Base-by-base conservation (phyloP, 2,329 filamentous ascomycete species). In the Cladophialophora psammophila region DNA sequence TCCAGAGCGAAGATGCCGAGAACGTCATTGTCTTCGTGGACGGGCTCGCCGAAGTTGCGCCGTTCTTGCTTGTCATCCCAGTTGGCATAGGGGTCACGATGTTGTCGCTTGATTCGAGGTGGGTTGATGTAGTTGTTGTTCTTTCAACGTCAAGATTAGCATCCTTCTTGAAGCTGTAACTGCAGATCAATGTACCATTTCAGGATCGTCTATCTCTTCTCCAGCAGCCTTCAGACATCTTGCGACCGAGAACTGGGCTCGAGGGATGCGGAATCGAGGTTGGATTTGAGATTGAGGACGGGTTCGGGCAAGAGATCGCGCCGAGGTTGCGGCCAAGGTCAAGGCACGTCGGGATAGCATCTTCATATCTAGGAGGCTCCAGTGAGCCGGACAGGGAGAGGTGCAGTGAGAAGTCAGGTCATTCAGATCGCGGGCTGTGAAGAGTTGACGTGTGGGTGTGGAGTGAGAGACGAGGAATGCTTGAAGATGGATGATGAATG, bases 11-110 rank as follows among this genome's bases (percentile, higher is more conserved):
- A 94, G 71, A 97, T 90, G 74, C 93, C 94, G 65, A 98, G 85
- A 65, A 93, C 86, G 79, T 99, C 96, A 80, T 97, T 91, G 80
- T 99, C 95, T 81, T 99, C 96, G 80, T 99, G 94, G 60, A 96
- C 88, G 12, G 94, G 92, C 81, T 99, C 96, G 80, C 94, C 94
- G 78, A 92, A 98, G 86, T 99, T 98, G 76, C 95, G 89, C 78
- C 94, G 90, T 81, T 98, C 95, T 83, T 99, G 95, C 80, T 93
- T 91, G 82, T 99, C 94, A 92, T 93, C 98, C 93, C 93, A 99
- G 77, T 92, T 90, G 77, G 81, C 94, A 79, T 98, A 88, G 40
- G 96, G 95, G 80, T 98, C 95, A 78, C 95, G 92, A 83, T 93
- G 91, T 80, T 93, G 90, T 74, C 94, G 91, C 86, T 97, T 97